phyloP scores from a whole-genome alignment of 169 alveolate genomes.

The Babesia divergens region DNA sequence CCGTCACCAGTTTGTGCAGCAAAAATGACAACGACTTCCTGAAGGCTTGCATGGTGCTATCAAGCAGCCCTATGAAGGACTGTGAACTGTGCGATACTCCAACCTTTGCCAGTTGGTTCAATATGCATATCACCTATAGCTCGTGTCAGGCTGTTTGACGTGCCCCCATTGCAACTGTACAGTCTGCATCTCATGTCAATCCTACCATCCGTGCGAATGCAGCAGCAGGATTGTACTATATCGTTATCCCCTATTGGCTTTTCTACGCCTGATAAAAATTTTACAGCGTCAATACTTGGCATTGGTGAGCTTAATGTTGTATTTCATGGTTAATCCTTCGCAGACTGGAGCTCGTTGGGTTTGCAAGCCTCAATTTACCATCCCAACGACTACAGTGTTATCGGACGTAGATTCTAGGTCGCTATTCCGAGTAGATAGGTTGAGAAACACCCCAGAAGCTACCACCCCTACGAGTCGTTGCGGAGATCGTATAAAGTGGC shows the following conservation, averaged over 20 bases:
- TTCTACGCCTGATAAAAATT: slow-evolving; percentile 17
- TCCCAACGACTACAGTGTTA: background rate
- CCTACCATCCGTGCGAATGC: slow-evolving; percentile 56
- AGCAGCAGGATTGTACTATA: slow-evolving; percentile 38
- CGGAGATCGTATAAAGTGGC: background rate
- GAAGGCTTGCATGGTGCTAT: slow-evolving; percentile 42
- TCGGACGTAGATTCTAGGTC: slow-evolving; percentile 2
- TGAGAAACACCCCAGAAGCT: background rate
- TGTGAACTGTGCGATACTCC: slow-evolving; percentile 66
- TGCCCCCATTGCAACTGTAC: slow-evolving; percentile 45
- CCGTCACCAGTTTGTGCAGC: slow-evolving; percentile 12
- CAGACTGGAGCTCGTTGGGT: background rate
- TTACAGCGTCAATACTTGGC: background rate
- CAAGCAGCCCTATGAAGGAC: slow-evolving; percentile 41
- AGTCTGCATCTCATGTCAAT: slow-evolving; percentile 43
- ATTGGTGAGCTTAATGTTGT: background rate
- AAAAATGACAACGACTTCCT: slow-evolving; percentile 27
- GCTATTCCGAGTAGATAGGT: background rate
- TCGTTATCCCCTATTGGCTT: slow-evolving; percentile 45
- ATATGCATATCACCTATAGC: background rate
- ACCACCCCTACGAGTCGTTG: background rate
- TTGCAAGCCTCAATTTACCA: background rate
- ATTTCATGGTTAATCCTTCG: background rate
- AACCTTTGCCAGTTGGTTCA: slow-evolving; percentile 38
- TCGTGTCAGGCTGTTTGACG: slow-evolving; percentile 18